Percentiles rank a stretch among this genome's conserved stretches.
Evolutionary conservation across 208 protist genomes (phyloP).

Genomic region (Leptomonas seymouri): DNA sequence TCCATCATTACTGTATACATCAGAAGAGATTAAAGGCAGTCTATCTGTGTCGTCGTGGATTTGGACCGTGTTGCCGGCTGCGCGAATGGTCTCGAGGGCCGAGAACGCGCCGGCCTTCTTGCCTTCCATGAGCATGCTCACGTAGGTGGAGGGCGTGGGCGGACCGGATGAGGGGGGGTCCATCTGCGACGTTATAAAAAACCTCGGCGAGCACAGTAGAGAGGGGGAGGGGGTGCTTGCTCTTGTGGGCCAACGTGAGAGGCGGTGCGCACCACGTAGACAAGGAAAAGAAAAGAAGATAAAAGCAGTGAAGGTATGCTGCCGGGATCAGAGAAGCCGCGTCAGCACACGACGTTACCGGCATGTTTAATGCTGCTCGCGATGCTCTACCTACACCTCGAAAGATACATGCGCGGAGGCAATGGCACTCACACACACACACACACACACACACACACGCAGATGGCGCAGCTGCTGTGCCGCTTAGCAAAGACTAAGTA

Average conservation of each 20-base stretch:
- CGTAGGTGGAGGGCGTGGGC: conserved; percentile 5
- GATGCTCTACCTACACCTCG: too few species aligned
- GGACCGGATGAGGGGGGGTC: background rate
- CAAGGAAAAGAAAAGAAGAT: background rate
- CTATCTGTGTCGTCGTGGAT: background rate
- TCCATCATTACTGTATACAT: too few species aligned
- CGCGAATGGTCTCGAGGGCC: conserved; percentile 31
- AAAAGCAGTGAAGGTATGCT: background rate
- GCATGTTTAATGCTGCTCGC: too few species aligned
- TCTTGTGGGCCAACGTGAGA: too few species aligned
- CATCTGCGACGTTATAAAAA: background rate
- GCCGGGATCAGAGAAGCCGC: background rate
- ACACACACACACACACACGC: too few species aligned
- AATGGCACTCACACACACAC: too few species aligned
- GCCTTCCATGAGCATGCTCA: conserved; percentile 31
- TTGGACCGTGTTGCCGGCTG: conserved; percentile 2
- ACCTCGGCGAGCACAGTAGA: background rate
- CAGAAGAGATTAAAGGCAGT: background rate
- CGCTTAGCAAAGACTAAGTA: too few species aligned
- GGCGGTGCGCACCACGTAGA: background rate
- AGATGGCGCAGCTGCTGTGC: too few species aligned
- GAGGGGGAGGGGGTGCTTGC: background rate
- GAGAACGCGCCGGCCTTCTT: conserved; percentile 8
- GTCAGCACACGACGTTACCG: too few species aligned
- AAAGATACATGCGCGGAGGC: too few species aligned